Evolutionary conservation across 2,329 filamentous ascomycete genomes (phyloP), one percentile per base, ranked within the genome.

Genomic region (Metarhizium humberi): DNA sequence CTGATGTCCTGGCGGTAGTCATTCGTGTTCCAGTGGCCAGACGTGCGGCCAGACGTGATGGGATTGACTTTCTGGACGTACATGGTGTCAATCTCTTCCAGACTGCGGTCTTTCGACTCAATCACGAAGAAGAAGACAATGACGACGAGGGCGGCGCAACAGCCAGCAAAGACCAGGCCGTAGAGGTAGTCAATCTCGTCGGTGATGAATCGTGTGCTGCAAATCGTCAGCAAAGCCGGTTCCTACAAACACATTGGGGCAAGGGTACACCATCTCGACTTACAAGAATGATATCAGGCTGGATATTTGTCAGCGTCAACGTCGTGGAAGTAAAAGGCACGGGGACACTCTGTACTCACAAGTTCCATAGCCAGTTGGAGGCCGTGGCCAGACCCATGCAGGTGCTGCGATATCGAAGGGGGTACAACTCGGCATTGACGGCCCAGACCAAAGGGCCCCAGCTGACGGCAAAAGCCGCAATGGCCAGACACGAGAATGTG

Each of bases 71-170:
- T 67, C 43, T 72, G 63, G 18, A 78, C 74, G 66, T 92, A 92
- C 86, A 90, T 90, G 56, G 80, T 84, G 69, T 90, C 87, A 55
- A 90, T 85, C 69, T 90, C 86, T 71, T 90, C 87, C 18, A 91
- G 77, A 1, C 80, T 83, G 36, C 86, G 79, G 63, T 85, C 85
- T 69, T 87, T 85, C 58, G 80, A 85, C 72, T 90, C 87, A 63
- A 85, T 85, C 59, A 90, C 77, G 70, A 88, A 88, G 75, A 90
- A 87, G 75, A 85, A 90, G 56, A 90, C 85, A 51, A 89, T 76
- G 18, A 81, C 62, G 4, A 84, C 77, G 20, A 84, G 82, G 10
- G 77, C 76, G 56, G 81, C 79, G 64, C 84, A 84, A 67, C 84
- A 88, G 4, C 78, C 83, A 0, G 84, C 86, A 66, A 89, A 89